Base-by-base conservation (phyloP, 129 eudicot genomes). In the Ambrosia trifida region DNA sequence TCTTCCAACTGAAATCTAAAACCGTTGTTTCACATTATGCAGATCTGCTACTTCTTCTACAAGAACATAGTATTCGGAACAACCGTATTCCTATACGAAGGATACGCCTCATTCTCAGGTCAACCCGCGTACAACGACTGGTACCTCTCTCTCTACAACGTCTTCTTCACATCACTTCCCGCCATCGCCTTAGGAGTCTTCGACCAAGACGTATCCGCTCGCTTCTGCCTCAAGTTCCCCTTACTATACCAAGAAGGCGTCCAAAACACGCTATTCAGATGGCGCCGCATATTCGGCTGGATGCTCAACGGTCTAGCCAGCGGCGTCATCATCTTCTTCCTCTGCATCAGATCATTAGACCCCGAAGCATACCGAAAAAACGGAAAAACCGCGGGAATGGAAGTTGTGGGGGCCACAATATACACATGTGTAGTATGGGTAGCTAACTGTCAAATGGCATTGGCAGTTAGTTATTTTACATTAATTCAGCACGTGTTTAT, bases 21-120 rank as follows among this genome's bases (percentile, higher is more conserved):
- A 20, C 40, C 20, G 5, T 76, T 79, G 16, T 46, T 38, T 38
- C 18, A 40, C 36, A 11, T 51, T 72, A 24, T 53, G 77, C 92
- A 94, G 98, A 89, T 94, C 59, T 94, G 98, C 83, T 94, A 94
- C 76, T 94, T 89, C 65, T 89, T 94, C 89, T 94, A 89, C 51
- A 94, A 94, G 64, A 89, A 94, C 61, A 53, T 94, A 11, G 76
- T 83, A 59, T 94, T 94, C 36, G 96, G 95, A 36, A 49, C 90
- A 66, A 94, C 98, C 0, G 81, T 94, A n/a, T 89, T 94, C 84
- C 64, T 84, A 54, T 94, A 81, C 31, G 98, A 94, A 82, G 93
- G 81, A 14, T 77, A 84, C 35, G 49, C 95, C 56, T 87, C 96
- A 0, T 94, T 94, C 79, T 94, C 98, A 13, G 98, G 86, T 3